A percentile compares a stretch with the other conserved stretches of the same genome.
Evolutionary conservation across 2,329 filamentous ascomycete species (phyloP).

Genomic region (Aspergillus thermomutatus): DNA sequence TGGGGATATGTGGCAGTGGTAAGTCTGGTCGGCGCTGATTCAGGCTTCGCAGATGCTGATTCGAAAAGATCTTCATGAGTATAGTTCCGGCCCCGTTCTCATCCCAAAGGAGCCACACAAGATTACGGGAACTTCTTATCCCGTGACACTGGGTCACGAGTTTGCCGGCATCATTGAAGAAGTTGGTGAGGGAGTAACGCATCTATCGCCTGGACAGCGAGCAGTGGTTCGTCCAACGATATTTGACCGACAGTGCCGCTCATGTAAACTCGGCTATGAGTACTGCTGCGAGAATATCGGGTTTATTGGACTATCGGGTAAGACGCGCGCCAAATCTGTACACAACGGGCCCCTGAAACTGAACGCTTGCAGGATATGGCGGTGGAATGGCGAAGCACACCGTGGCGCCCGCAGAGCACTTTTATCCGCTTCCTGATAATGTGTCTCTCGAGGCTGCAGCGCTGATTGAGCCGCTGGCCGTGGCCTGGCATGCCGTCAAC

Average conservation of each 20-base stretch:
- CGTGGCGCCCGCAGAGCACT: conserved; percentile 23
- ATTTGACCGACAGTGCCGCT: conserved; percentile 21
- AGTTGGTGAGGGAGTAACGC: conserved; percentile 50
- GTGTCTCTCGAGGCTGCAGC: conserved; percentile 48
- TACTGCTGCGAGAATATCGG: conserved; percentile 59
- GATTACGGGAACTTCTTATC: conserved; percentile 55
- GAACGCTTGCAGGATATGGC: conserved; percentile 18
- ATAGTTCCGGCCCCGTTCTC: conserved; percentile 48
- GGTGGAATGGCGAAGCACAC: conserved; percentile 27
- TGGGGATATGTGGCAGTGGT: conserved; percentile 35
- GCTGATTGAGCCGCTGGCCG: conserved; percentile 60
- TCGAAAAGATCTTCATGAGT: conserved; percentile 51
- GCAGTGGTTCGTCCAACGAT: conserved; percentile 58
- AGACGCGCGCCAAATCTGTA: neutral
- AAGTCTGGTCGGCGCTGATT: neutral
- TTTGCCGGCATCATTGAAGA: conserved; percentile 60
- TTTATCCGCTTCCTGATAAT: conserved; percentile 23
- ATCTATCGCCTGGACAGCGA: conserved; percentile 41
- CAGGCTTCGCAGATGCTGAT: neutral
- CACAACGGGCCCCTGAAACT: neutral
- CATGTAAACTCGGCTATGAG: conserved; percentile 56
- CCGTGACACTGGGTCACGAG: conserved; percentile 63
- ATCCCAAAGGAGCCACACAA: conserved; percentile 54
- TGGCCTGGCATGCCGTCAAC: conserved; percentile 62
- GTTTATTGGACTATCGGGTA: conserved; percentile 51